Evolutionary conservation across 2,329 filamentous ascomycete genomes (phyloP).

Genomic region (Scorias spongiosa): DNA sequence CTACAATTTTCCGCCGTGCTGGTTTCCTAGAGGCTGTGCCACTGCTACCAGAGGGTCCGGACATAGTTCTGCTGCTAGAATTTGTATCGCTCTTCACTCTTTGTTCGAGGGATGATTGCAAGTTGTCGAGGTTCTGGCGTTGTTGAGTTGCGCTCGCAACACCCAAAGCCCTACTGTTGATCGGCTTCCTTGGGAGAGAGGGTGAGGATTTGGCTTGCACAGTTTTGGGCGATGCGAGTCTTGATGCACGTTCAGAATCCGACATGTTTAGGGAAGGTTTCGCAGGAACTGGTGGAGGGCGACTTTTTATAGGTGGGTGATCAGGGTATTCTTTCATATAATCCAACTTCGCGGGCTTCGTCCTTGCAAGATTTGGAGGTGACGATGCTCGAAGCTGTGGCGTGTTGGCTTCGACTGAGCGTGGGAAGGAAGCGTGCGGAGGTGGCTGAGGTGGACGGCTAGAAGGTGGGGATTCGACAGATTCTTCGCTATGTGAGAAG

Average conservation of each 20-base stretch:
- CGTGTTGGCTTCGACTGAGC: background rate
- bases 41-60: conserved; percentile 8
- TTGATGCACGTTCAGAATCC: conserved; percentile 9
- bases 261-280: conserved; percentile 10
- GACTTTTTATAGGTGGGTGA: conserved; percentile 18
- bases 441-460: conserved; percentile 1
- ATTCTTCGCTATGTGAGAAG: conserved; percentile 15
- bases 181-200: conserved; percentile 20
- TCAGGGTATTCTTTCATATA: conserved; percentile 38
- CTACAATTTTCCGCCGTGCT: conserved; percentile 9
- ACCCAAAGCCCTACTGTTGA: conserved; percentile 15
- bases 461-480: conserved; percentile 9
- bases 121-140: conserved; percentile 18
- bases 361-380: background rate
- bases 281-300: conserved; percentile 11
- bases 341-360: background rate
- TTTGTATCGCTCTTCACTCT: conserved; percentile 5
- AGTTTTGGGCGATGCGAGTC: conserved; percentile 9
- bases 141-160: conserved; percentile 18
- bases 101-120: conserved; percentile 8
- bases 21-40: conserved; percentile 7
- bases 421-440: background rate
- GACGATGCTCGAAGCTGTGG: background rate
- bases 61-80: background rate
- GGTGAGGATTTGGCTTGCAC: conserved; percentile 11